A percentile compares a stretch with the other conserved stretches of the same genome.
phyloP scores from a whole-genome alignment of 305 asterid genomes.

The Caryopteris hybrid region DNA sequence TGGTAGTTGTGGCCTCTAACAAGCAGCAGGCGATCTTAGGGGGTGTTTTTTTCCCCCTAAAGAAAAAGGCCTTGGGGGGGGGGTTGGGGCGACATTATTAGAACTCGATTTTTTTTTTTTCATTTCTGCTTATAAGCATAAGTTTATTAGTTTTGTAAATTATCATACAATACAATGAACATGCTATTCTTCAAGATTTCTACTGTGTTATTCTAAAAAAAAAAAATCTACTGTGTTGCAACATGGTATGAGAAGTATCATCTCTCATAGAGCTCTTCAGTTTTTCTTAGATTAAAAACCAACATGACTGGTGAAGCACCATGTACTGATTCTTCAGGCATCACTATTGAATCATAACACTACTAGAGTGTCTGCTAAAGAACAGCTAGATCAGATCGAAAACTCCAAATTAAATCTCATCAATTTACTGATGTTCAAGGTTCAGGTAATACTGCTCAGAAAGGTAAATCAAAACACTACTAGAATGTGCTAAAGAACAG shows the following conservation, averaged over 20 bases:
- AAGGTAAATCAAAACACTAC: too few species aligned
- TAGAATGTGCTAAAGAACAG: too few species aligned
- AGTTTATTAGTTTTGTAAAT: background rate
- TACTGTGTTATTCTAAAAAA: background rate
- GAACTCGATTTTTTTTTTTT: background rate
- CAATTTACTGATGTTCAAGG: background rate
- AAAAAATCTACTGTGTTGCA: too few species aligned
- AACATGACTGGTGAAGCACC: background rate
- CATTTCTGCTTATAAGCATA: background rate
- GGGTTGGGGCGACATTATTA: too few species aligned
- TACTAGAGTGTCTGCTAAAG: background rate
- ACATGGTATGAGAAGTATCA: background rate
- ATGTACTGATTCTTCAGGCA: background rate
- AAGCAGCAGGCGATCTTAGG: background rate
- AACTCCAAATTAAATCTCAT: background rate
- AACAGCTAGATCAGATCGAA: background rate
- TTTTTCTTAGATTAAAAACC: background rate
- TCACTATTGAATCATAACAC: too few species aligned
- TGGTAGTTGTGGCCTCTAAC: background rate
- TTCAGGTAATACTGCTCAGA: background rate
- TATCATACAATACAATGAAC: background rate
- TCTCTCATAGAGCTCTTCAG: background rate
- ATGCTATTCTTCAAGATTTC: background rate
- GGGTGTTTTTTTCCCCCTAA: too few species aligned
- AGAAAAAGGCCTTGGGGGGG: too few species aligned